These are phyloP conservation scores for Luffa acutangula DNA, from an alignment of 306 rosid species.

Conservation along the genomic window DNA sequence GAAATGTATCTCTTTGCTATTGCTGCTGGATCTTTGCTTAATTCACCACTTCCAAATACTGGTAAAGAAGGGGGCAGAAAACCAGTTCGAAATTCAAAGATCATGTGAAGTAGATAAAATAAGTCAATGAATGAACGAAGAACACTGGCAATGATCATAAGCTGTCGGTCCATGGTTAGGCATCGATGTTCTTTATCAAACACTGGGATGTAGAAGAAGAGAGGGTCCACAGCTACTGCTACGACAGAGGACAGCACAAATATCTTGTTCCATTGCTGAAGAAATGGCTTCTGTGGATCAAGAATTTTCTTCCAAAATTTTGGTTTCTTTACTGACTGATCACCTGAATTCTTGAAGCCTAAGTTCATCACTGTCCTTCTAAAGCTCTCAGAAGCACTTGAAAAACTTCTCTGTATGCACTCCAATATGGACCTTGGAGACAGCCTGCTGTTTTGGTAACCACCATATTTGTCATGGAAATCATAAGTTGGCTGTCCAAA, in stretches of 20 bases:
- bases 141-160: slow-evolving; percentile 46
- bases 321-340: slow-evolving; percentile 15
- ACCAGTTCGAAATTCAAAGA: slow-evolving; percentile 75
- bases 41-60: slow-evolving; percentile 80
- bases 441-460: slow-evolving; percentile 21
- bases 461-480: slow-evolving; percentile 9
- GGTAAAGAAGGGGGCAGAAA: slow-evolving; percentile 80
- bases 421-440: slow-evolving; percentile 15
- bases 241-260: slow-evolving; percentile 62
- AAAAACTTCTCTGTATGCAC: slow-evolving; percentile 14
- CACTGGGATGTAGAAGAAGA: slow-evolving; percentile 64
- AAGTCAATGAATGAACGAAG: slow-evolving; percentile 72
- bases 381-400: slow-evolving; percentile 15
- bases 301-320: slow-evolving; percentile 29
- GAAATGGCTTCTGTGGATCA: slow-evolving; percentile 68
- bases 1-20: slow-evolving; percentile 61
- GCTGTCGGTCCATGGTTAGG: slow-evolving; percentile 19
- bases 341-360: slow-evolving; percentile 14
- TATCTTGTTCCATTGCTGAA: slow-evolving; percentile 82
- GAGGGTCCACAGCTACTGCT: slow-evolving; percentile 71
- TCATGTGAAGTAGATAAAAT: slow-evolving; percentile 56
- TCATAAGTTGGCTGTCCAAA: not conserved
- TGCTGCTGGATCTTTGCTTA: slow-evolving; percentile 33
- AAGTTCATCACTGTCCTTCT: slow-evolving; percentile 6
- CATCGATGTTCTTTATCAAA: slow-evolving; percentile 21